These are phyloP conservation scores for Spathaspora hagerdaliae DNA, from an alignment of 805 yeast species.

Conservation along the genomic window DNA sequence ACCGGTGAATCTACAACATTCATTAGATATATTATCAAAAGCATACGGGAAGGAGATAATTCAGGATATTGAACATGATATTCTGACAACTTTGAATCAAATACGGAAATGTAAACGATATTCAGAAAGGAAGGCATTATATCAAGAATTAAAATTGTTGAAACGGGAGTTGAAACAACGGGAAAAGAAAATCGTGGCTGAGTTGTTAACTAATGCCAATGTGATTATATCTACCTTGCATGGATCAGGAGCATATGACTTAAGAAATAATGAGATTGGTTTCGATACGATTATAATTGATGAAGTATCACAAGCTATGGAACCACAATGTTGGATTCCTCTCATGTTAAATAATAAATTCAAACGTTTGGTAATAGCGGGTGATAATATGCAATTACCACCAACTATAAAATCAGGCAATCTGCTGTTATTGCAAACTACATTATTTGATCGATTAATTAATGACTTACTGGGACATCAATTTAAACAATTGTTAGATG, in stretches of 20 bases:
- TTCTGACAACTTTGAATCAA: slow-evolving; percentile 53
- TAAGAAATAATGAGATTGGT: slow-evolving; percentile 35
- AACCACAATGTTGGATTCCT: slow-evolving; percentile 97
- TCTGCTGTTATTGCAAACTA: slow-evolving; percentile 44
- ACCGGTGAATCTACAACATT: slow-evolving; percentile 58
- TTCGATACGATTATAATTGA: slow-evolving; percentile 87
- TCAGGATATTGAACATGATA: slow-evolving; percentile 67
- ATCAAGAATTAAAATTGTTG: slow-evolving; percentile 63
- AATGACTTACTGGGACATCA: slow-evolving; percentile 34
- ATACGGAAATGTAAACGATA: slow-evolving; percentile 60
- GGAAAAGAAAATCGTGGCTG: slow-evolving; percentile 59
- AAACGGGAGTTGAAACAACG: slow-evolving; percentile 66
- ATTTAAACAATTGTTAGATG: slow-evolving; percentile 57
- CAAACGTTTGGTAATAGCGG: slow-evolving; percentile 72
- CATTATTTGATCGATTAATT: slow-evolving; percentile 79
- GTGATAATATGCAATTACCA: slow-evolving; percentile 89
- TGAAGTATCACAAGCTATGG: slow-evolving; percentile 91
- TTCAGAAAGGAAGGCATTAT: slow-evolving; percentile 61
- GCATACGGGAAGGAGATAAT: slow-evolving; percentile 52
- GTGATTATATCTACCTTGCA: slow-evolving; percentile 84
- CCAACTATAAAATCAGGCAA: slow-evolving; percentile 69
- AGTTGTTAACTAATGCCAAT: slow-evolving; percentile 54
- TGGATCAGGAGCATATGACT: slow-evolving; percentile 75
- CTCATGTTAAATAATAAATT: slow-evolving; percentile 58
- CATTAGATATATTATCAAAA: slow-evolving; percentile 69